Evolutionary conservation across 176 grass and related monocot species (phyloP).

Genomic region (Oryza punctata): DNA sequence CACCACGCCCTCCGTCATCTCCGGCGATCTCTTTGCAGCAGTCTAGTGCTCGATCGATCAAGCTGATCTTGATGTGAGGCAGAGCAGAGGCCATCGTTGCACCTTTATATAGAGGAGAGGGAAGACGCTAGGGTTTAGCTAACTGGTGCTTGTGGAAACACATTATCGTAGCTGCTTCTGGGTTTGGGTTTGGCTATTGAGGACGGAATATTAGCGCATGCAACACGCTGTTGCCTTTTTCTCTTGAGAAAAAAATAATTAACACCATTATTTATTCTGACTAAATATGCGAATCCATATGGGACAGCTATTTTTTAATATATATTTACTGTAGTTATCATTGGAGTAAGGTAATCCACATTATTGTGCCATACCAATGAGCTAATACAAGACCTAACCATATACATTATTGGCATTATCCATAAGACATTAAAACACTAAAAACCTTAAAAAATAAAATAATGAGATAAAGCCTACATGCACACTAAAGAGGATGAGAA

Average conservation of each 20-base stretch:
- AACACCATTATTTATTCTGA: background rate
- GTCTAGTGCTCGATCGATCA: background rate
- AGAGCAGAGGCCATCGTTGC: background rate
- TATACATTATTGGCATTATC: too few relatives aligned
- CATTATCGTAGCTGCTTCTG: background rate
- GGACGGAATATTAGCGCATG: background rate
- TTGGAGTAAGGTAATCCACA: too few relatives aligned
- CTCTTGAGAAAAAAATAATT: background rate
- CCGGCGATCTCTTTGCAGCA: too few relatives aligned
- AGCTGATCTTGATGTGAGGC: background rate
- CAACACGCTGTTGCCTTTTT: background rate
- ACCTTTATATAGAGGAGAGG: background rate
- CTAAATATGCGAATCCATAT: too few relatives aligned
- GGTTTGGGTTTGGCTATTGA: background rate
- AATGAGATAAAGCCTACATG: too few relatives aligned
- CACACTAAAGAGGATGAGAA: too few relatives aligned
- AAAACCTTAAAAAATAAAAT: too few relatives aligned
- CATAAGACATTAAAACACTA: too few relatives aligned
- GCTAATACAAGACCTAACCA: too few relatives aligned
- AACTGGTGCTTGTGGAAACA: background rate
- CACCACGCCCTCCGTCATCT: constrained; percentile 18
- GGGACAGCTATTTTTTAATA: too few relatives aligned
- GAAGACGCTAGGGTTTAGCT: background rate
- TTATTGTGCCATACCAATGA: too few relatives aligned
- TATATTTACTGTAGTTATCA: too few relatives aligned